Conservation (phyloP, 345 rosid species). For the Erysimum cheiranthoides region DNA sequence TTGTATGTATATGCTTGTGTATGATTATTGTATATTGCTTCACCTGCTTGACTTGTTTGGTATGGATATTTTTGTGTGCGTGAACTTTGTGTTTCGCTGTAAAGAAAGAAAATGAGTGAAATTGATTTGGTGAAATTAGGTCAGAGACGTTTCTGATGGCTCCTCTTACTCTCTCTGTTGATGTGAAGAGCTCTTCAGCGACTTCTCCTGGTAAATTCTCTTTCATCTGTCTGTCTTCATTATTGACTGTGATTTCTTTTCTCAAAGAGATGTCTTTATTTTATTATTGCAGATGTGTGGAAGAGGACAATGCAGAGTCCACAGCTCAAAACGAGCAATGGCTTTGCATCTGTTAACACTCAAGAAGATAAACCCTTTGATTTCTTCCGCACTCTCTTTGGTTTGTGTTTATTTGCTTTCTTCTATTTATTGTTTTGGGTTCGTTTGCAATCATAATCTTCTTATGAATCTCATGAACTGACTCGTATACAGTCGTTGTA, state of each 20-base stretch:
- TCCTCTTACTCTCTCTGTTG: constrained; percentile 49
- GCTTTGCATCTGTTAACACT: constrained; percentile 65
- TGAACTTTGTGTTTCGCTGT: background rate
- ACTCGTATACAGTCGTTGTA: background rate
- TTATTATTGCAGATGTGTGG: constrained; percentile 48
- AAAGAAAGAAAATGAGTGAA: constrained; percentile 8
- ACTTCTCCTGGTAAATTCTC: constrained; percentile 34
- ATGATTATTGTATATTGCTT: constrained; percentile 8
- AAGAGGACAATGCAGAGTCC: constrained; percentile 49
- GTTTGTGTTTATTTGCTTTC: constrained; percentile 38
- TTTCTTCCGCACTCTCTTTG: constrained; percentile 72
- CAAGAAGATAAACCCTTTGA: constrained; percentile 71
- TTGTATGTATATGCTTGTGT: background rate
- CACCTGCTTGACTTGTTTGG: constrained; percentile 24
- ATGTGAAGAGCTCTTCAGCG: constrained; percentile 42
- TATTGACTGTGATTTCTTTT: background rate
- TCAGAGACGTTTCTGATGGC: constrained; percentile 40
- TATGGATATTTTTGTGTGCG: background rate
- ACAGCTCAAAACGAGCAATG: constrained; percentile 53
- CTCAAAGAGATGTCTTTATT: background rate
- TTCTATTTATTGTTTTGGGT: background rate
- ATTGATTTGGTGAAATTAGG: constrained; percentile 36
- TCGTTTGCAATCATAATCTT: background rate
- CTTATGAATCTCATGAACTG: background rate
- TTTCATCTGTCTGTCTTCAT: background rate